phyloP scores from a whole-genome alignment of 257 asterid genomes.

The Avicennia marina region DNA sequence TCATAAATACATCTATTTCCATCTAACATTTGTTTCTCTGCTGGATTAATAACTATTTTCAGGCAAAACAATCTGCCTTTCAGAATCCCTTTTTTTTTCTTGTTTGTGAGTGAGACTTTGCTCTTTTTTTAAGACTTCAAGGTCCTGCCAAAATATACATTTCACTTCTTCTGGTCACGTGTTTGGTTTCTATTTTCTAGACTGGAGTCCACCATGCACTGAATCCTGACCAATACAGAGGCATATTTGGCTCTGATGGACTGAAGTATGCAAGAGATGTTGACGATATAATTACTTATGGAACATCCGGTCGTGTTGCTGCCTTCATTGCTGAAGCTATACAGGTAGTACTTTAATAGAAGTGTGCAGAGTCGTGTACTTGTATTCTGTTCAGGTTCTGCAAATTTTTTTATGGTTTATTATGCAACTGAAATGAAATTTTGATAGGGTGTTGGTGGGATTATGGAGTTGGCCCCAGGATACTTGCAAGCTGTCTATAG shows the following conservation, averaged over 20 bases:
- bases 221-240: conserved; percentile 95
- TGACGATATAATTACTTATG: conserved; percentile 78
- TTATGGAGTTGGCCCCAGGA: conserved; percentile 95
- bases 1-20: too few relatives aligned
- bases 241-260: conserved; percentile 80
- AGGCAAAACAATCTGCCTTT: too few relatives aligned
- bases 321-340: conserved; percentile 87
- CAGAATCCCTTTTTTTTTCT: too few relatives aligned
- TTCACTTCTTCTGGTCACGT: background rate
- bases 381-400: background rate
- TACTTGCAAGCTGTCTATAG: conserved; percentile 77
- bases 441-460: conserved; percentile 91
- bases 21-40: too few relatives aligned
- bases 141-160: too few relatives aligned
- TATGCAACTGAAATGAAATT: conserved; percentile 12
- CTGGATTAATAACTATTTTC: too few relatives aligned
- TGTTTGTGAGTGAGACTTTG: too few relatives aligned
- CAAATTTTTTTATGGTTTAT: background rate
- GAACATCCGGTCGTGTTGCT: conserved; percentile 81
- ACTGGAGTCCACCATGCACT: conserved; percentile 87
- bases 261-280: conserved; percentile 80
- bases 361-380: background rate
- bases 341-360: conserved; percentile 47
- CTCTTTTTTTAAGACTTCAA: too few relatives aligned
- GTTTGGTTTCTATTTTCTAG: conserved; percentile 29